Percentiles rank a stretch among this genome's conserved stretches.
Evolutionary conservation across 2,329 filamentous ascomycete species (phyloP).

Genomic region (Arthrobotrys entomopaga): DNA sequence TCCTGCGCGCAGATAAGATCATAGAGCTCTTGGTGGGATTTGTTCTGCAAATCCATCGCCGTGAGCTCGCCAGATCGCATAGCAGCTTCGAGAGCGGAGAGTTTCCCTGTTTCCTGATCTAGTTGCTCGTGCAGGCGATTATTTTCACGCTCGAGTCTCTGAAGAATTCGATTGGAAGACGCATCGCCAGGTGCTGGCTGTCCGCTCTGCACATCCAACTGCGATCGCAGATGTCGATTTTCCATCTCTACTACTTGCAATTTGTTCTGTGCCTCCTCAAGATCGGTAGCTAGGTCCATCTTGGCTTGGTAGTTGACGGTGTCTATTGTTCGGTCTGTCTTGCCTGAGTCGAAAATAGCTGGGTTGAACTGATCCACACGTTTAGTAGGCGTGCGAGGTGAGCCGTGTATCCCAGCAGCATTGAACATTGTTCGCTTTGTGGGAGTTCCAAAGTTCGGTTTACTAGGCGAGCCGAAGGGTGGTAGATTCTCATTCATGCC

Average conservation of each 20-base stretch:
- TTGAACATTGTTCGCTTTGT: slow-evolving; percentile 70
- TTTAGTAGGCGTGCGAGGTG: slow-evolving; percentile 74
- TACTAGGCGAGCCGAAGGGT: slow-evolving; percentile 76
- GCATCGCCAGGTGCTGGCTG: slow-evolving; percentile 72
- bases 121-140: slow-evolving; percentile 91
- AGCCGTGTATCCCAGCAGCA: slow-evolving; percentile 68
- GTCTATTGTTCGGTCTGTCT: slow-evolving; percentile 86
- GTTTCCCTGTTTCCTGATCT: slow-evolving; percentile 91
- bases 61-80: slow-evolving; percentile 88
- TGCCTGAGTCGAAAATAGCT: slow-evolving; percentile 74
- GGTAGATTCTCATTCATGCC: slow-evolving; percentile 88
- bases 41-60: slow-evolving; percentile 88
- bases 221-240: slow-evolving; percentile 88
- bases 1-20: slow-evolving; percentile 94
- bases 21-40: slow-evolving; percentile 92
- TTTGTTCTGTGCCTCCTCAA: slow-evolving; percentile 93
- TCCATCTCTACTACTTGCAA: slow-evolving; percentile 95
- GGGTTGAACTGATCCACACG: slow-evolving; percentile 72
- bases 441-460: slow-evolving; percentile 69
- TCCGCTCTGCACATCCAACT: slow-evolving; percentile 70
- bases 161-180: slow-evolving; percentile 80
- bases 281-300: slow-evolving; percentile 88
- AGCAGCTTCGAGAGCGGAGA: slow-evolving; percentile 86
- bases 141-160: slow-evolving; percentile 92
- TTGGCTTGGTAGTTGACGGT: slow-evolving; percentile 84